Evolutionary conservation across 345 rosid species (phyloP).

Genomic region (Salix exigua): DNA sequence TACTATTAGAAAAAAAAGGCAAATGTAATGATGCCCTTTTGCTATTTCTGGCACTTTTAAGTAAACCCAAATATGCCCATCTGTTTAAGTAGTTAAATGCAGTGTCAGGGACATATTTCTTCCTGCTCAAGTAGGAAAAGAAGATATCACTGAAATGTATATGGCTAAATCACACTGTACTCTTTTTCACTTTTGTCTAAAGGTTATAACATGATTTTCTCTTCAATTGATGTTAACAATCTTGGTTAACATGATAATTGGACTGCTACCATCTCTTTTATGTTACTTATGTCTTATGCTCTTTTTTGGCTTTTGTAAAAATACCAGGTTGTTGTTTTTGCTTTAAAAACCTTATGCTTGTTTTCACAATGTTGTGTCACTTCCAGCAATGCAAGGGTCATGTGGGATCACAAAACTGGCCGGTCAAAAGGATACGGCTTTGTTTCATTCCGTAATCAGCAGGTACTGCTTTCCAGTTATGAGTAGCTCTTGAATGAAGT

Average conservation of each 20-base stretch:
- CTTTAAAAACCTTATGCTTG: not conserved
- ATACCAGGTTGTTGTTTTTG: not conserved
- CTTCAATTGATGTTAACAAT: not conserved
- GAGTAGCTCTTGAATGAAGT: not conserved
- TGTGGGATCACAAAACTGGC: slow-evolving; percentile 99
- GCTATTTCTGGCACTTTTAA: not conserved
- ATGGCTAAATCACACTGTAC: not conserved
- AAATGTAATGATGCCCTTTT: not conserved
- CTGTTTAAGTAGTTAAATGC: not conserved
- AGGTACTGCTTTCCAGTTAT: slow-evolving; percentile 36
- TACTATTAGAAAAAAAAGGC: not conserved
- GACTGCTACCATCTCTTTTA: not conserved
- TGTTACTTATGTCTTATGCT: not conserved
- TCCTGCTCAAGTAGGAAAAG: not conserved
- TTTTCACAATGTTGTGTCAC: not conserved
- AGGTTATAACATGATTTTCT: not conserved
- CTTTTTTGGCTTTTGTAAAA: not conserved
- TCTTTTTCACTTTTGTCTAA: not conserved
- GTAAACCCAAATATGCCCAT: not conserved
- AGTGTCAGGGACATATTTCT: not conserved
- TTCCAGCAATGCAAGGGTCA: slow-evolving; percentile 47
- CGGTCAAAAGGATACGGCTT: slow-evolving; percentile 98
- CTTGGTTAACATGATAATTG: not conserved
- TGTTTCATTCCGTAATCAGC: slow-evolving; percentile 93
- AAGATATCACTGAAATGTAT: not conserved